Conservation (phyloP, 1,139 yeast genomes). For the Yamadazyma sp. region DNA sequence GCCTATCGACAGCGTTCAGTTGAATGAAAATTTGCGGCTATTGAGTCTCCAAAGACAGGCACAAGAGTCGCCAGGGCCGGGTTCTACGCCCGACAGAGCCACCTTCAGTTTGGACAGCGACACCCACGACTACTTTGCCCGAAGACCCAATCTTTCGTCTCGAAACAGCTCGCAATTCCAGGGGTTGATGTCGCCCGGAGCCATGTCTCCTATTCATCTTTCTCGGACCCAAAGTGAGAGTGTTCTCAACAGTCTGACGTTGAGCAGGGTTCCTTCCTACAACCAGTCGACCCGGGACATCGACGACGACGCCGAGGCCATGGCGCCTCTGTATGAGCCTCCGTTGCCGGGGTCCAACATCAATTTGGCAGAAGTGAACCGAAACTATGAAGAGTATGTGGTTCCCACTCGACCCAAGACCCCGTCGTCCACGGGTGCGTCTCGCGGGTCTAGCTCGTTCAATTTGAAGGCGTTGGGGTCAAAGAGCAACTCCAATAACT, state of each 20-base stretch:
- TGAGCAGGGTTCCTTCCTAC: slow-evolving; percentile 82
- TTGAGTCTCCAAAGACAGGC: slow-evolving; percentile 52
- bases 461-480: slow-evolving; percentile 17
- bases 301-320: slow-evolving; percentile 40
- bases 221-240: slow-evolving; percentile 57
- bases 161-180: slow-evolving; percentile 12
- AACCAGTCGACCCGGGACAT: slow-evolving; percentile 62
- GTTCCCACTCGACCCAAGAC: slow-evolving; percentile 4
- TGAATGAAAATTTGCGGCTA: slow-evolving; percentile 54
- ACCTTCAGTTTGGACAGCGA: slow-evolving; percentile 47
- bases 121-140: slow-evolving; percentile 16
- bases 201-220: slow-evolving; percentile 52
- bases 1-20: slow-evolving; percentile 41
- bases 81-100: slow-evolving; percentile 26
- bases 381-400: slow-evolving; percentile 20
- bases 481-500: slow-evolving; percentile 15
- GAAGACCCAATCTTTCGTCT: slow-evolving; percentile 11
- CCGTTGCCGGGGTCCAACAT: slow-evolving; percentile 49
- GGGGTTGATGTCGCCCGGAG: slow-evolving; percentile 33
- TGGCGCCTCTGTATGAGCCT: slow-evolving; percentile 65
- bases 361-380: slow-evolving; percentile 28
- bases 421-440: slow-evolving; percentile 7
- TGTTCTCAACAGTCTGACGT: slow-evolving; percentile 14
- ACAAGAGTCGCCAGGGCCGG: slow-evolving; percentile 21
- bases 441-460: slow-evolving; percentile 22